These are phyloP conservation scores for Ophiostoma angusticollis DNA, from an alignment of 2,329 filamentous ascomycete species.

Conservation along the genomic window DNA sequence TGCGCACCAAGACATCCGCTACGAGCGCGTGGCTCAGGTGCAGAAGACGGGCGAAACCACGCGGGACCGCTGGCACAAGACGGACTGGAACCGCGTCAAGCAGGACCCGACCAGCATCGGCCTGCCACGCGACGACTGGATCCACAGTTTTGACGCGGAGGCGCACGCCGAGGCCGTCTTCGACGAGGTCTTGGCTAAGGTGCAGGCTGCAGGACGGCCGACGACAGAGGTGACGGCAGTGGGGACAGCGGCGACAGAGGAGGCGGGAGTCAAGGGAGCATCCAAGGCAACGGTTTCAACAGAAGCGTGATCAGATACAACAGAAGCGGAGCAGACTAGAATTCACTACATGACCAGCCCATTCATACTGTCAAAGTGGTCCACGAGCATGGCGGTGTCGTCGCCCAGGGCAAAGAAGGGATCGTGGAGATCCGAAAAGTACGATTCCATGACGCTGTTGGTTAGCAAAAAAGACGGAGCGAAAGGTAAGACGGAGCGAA, in stretches of 20 bases:
- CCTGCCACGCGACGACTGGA: conserved; percentile 38
- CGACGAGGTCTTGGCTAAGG: conserved; percentile 20
- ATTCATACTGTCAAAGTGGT: conserved; percentile 7
- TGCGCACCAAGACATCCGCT: conserved; percentile 30
- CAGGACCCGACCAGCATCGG: conserved; percentile 34
- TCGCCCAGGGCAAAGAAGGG: conserved; percentile 11
- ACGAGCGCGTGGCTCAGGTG: conserved; percentile 29
- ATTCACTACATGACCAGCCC: not conserved
- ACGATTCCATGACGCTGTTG: conserved; percentile 13
- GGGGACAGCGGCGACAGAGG: no score
- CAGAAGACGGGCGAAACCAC: conserved; percentile 40
- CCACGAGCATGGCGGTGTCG: conserved; percentile 5
- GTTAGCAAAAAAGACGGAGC: not conserved
- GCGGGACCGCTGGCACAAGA: conserved; percentile 41
- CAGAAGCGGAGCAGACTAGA: no score
- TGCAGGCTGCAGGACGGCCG: conserved; percentile 7
- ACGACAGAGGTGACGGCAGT: not conserved
- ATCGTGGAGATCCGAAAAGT: conserved; percentile 14
- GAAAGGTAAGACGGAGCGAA: no score
- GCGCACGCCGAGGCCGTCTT: conserved; percentile 27
- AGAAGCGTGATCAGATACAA: conserved; percentile 1
- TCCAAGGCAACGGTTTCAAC: no score
- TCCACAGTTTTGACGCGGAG: conserved; percentile 33
- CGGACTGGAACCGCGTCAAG: conserved; percentile 36
- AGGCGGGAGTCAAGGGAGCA: no score